These are phyloP conservation scores for Zopfia rhizophila DNA, from an alignment of 2,329 filamentous ascomycete genomes.

Conservation along the genomic window DNA sequence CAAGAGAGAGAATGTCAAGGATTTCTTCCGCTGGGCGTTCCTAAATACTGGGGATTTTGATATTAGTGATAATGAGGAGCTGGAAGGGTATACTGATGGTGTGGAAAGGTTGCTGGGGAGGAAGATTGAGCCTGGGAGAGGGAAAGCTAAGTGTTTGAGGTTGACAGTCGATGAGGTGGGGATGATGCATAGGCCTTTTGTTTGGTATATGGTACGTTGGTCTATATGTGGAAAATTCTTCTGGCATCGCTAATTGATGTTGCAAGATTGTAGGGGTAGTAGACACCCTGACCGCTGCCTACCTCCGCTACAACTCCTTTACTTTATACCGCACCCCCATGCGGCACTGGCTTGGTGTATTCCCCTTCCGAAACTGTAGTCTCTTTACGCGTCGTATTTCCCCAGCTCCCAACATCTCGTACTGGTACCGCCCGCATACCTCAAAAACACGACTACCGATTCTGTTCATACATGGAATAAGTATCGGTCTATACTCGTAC, in stretches of 20 bases:
- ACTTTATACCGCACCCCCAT: constrained; percentile 60
- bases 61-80: constrained; percentile 56
- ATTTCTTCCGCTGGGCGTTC: constrained; percentile 76
- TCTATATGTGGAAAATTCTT: neutral
- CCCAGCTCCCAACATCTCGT: constrained; percentile 63
- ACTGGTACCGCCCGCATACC: constrained; percentile 74
- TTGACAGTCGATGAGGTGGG: constrained; percentile 72
- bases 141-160: constrained; percentile 67
- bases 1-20: constrained; percentile 72
- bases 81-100: constrained; percentile 65
- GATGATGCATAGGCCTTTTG: constrained; percentile 68
- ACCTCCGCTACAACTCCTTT: constrained; percentile 63
- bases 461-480: constrained; percentile 77
- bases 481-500: constrained; percentile 74
- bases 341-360: constrained; percentile 59
- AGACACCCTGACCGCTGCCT: constrained; percentile 53
- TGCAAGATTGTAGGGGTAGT: constrained; percentile 63
- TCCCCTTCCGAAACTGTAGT: constrained; percentile 68
- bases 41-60: constrained; percentile 63
- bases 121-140: constrained; percentile 64
- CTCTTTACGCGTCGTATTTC: constrained; percentile 61
- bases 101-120: constrained; percentile 65
- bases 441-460: constrained; percentile 68
- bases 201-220: constrained; percentile 70
- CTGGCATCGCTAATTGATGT: constrained; percentile 10